Evolutionary conservation across 2,329 filamentous ascomycete genomes (phyloP), one percentile per base, ranked within the genome.

Genomic region (Aspergillus tubingensis): DNA sequence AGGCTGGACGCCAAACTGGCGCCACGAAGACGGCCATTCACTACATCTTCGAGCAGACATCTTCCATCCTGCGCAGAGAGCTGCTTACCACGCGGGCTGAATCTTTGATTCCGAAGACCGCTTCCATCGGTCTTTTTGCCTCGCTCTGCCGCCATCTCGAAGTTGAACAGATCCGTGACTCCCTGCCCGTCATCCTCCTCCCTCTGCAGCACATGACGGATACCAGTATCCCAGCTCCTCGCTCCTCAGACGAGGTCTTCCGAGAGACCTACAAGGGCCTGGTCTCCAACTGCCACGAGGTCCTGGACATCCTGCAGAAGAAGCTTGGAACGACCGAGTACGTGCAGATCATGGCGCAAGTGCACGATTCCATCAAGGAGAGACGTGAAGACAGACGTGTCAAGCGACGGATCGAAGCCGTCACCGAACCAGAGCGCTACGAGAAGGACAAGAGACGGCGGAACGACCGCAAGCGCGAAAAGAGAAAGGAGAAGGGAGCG

Each of bases 361-460:
- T 96, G 6, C 86, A 91, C 62, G 87, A 90, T 55, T 85, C 83
- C 15, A 88, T 95, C n/a, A 86, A 85, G 70, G 83, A 84, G 65
- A 86, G 89, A 70, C 83, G 95, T 66, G 86, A 91, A 72, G 86
- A 88, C 70, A 82, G 96, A 65, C 86, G 89, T 57, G 86, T 84
- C 65, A 99, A 99, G 85, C 86, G 95, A 70, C 91, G 91, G 77
- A 91, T 98, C 65, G 93, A 96, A 73, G 91, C 91, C 10, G 88
- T 99, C 23, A 85, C 85, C 53, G 86, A 90, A 71, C 95, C 95
- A 1, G 94, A 95, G 78, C 89, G 83, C 72, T 87, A 88, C 68
- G 91, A 88, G 27, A 82, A 84, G 71, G 88, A 90, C 68, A 97
- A 97, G 86, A 87, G 85, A 74, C 91, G 89, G 81, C 92, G 89